Conservation (phyloP, 2,329 filamentous ascomycete species). For the Amauroascus niger region DNA sequence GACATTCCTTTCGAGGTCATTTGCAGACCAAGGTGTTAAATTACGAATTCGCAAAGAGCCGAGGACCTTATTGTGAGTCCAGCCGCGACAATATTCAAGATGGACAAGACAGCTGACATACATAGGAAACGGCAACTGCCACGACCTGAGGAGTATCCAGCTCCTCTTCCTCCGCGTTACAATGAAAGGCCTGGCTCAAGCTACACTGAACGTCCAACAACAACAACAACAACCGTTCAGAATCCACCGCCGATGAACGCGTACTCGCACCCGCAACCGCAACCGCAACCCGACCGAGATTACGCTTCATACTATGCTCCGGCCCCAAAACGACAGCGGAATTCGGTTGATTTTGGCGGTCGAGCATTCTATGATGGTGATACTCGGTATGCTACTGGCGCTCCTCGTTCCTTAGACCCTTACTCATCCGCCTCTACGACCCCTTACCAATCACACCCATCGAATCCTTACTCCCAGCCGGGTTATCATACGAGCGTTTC, state of each 20-base stretch:
- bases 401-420: background rate
- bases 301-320: conserved; percentile 6
- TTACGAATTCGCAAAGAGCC: conserved; percentile 76
- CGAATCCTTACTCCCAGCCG: background rate
- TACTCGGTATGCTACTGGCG: background rate
- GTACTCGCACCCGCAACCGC: too few relatives aligned
- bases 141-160: conserved; percentile 32
- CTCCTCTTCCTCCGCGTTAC: conserved; percentile 11
- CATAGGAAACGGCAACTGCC: conserved; percentile 32
- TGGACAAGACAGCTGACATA: conserved; percentile 16
- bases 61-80: conserved; percentile 41
- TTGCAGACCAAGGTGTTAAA: conserved; percentile 79
- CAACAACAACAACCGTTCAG: background rate
- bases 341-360: background rate
- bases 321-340: background rate
- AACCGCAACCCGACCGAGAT: conserved; percentile 4
- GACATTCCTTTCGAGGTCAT: conserved; percentile 67
- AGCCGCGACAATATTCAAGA: background rate
- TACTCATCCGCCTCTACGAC: background rate
- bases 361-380: background rate
- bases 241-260: background rate
- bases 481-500: background rate
- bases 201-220: background rate
- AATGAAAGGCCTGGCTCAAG: conserved; percentile 1
- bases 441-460: background rate